Evolutionary conservation across 2,329 filamentous ascomycete genomes (phyloP).

Genomic region (Nannizzia gypsea): DNA sequence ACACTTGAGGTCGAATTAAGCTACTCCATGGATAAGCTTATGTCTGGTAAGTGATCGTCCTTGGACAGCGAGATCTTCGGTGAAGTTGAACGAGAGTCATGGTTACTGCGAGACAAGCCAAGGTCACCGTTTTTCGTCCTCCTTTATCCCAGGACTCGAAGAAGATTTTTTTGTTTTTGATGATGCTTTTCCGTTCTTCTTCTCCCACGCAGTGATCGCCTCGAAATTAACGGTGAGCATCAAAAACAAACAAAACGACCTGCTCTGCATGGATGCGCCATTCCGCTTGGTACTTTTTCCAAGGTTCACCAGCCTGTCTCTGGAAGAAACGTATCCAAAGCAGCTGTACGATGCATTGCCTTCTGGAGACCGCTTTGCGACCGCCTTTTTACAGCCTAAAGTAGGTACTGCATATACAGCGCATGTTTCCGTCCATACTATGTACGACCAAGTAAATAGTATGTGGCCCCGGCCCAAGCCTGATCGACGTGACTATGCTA

Average conservation of each 20-base stretch:
- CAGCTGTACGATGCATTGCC: background rate
- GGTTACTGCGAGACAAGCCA: background rate
- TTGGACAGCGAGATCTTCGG: background rate
- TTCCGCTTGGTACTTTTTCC: background rate
- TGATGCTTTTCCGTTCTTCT: background rate
- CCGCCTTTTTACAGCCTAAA: background rate
- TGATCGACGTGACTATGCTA: conserved; percentile 1
- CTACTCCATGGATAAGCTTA: conserved; percentile 2
- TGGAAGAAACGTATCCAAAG: background rate
- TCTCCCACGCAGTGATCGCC: background rate
- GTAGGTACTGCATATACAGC: background rate
- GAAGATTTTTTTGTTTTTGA: background rate
- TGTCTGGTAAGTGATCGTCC: conserved; percentile 1
- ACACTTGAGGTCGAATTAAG: conserved; percentile 3
- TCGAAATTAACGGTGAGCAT: background rate
- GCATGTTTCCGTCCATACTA: background rate
- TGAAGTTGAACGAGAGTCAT: background rate
- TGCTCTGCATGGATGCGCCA: background rate
- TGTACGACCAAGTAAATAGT: conserved; percentile 1
- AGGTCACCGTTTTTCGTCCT: background rate
- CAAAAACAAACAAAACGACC: too few relatives aligned
- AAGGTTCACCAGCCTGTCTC: background rate
- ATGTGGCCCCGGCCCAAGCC: background rate
- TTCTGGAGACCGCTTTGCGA: background rate
- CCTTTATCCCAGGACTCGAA: background rate